A percentile compares a stretch with the other conserved stretches of the same genome.
Conservation (phyloP, 2,329 filamentous ascomycete genomes). For the Aspergillus thermomutatus region DNA sequence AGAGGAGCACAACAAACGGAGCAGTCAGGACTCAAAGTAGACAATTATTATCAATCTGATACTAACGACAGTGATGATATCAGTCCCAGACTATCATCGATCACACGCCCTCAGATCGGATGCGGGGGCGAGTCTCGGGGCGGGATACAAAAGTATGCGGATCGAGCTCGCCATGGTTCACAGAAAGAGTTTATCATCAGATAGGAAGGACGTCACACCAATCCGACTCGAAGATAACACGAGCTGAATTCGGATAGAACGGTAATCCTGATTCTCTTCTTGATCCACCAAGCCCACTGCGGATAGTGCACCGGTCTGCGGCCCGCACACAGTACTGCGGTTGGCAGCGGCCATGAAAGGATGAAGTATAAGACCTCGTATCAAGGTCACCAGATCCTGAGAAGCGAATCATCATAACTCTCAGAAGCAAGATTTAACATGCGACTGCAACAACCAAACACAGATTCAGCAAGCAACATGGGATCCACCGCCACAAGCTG, state of each 20-base stretch:
- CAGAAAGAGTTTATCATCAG: neutral
- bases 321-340: neutral
- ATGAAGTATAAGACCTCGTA: neutral
- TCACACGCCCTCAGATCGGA: neutral
- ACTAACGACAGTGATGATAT: neutral
- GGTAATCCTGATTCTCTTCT: neutral
- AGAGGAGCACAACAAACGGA: neutral
- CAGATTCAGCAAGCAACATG: neutral
- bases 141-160: neutral
- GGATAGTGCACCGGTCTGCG: neutral
- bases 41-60: neutral
- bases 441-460: neutral
- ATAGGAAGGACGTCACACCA: neutral
- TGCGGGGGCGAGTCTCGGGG: neutral
- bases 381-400: neutral
- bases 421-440: neutral
- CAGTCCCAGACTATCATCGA: neutral
- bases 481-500: constrained; percentile 26
- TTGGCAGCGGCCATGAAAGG: neutral
- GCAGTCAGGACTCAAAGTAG: neutral
- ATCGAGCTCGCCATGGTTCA: neutral
- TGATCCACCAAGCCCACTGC: neutral
- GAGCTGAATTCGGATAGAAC: neutral
- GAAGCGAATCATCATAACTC: neutral
- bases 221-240: neutral